phyloP scores from a whole-genome alignment of 768 basidiomycete species.

The Macrolepiota dolichaula region DNA sequence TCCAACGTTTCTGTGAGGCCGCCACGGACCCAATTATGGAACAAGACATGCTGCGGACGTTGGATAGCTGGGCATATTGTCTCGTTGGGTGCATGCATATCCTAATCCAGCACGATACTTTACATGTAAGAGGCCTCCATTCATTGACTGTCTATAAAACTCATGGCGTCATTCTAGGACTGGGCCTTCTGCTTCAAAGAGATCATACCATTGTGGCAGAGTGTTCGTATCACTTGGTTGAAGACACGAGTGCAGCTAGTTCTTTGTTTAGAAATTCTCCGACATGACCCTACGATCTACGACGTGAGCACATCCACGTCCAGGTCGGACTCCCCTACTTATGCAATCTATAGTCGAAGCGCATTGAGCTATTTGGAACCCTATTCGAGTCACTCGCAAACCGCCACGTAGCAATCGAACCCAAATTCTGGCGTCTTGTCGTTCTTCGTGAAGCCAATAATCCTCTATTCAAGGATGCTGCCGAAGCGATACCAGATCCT shows the following conservation, averaged over 20 bases:
- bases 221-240: background rate
- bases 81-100: slow-evolving; percentile 8
- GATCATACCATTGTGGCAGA: background rate
- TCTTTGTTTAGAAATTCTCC: slow-evolving; percentile 5
- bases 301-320: background rate
- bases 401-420: background rate
- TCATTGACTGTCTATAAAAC: background rate
- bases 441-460: background rate
- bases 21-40: background rate
- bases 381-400: slow-evolving; percentile 3
- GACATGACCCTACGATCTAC: slow-evolving; percentile 5
- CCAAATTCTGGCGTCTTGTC: slow-evolving; percentile 5
- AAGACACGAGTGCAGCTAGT: background rate
- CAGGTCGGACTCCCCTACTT: background rate
- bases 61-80: slow-evolving; percentile 10
- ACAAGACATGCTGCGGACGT: background rate
- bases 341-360: background rate
- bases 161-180: background rate
- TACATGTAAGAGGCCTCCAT: background rate
- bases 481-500: background rate
- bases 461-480: slow-evolving; percentile 5
- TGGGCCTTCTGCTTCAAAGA: slow-evolving; percentile 8
- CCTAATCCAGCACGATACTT: slow-evolving; percentile 2
- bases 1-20: slow-evolving; percentile 7
- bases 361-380: background rate